Evolutionary conservation across 345 rosid genomes (phyloP).

Genomic region (Corymbia maculata): DNA sequence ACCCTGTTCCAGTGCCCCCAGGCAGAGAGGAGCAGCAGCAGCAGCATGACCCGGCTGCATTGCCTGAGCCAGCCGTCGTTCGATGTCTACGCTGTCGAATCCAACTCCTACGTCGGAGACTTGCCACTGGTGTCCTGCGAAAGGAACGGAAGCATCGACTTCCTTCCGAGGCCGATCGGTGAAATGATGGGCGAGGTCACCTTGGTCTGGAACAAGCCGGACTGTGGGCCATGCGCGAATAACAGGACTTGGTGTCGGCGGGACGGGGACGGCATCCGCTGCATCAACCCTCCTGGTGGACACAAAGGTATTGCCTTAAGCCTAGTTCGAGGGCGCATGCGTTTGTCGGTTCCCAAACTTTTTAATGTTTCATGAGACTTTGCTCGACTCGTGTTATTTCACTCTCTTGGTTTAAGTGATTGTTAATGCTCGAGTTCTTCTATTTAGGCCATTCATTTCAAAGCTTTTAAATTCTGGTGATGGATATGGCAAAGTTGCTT

Average conservation of each 20-base stretch:
- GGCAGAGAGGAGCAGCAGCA: neutral
- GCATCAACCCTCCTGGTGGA: neutral
- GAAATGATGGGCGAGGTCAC: neutral
- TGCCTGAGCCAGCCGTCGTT: neutral
- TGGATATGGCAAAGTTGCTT: neutral
- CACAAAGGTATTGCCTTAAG: neutral
- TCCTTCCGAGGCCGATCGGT: neutral
- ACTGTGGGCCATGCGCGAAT: neutral
- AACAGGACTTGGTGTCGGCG: fast-evolving
- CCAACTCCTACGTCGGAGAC: neutral
- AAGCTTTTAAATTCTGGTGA: neutral
- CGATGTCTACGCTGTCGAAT: neutral
- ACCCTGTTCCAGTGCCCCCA: neutral
- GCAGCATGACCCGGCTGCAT: neutral
- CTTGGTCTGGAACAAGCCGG: neutral
- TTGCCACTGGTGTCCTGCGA: neutral
- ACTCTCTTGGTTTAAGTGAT: neutral
- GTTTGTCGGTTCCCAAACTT: neutral
- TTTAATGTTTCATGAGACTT: neutral
- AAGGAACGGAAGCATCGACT: neutral
- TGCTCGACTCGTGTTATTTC: neutral
- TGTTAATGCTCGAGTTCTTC: neutral
- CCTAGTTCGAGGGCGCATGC: neutral
- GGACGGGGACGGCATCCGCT: fast-evolving
- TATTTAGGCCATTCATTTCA: neutral